phyloP scores from a whole-genome alignment of 176 grass and related monocot species.

The Eragrostis nindensis region DNA sequence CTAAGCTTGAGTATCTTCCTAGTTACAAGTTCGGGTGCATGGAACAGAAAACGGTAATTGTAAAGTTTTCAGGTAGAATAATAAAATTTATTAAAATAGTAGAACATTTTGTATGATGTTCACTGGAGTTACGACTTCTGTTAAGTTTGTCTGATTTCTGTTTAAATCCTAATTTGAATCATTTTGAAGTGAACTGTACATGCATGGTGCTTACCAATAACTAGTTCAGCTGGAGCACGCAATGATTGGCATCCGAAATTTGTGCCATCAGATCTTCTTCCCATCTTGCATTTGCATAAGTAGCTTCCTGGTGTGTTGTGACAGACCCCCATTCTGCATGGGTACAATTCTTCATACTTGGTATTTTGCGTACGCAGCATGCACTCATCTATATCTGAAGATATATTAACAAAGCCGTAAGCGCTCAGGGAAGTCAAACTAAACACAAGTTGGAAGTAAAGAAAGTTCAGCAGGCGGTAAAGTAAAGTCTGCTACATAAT shows the following conservation, averaged over 20 bases:
- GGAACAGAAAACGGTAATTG: background rate
- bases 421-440: background rate
- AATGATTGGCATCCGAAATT: conserved; percentile 27
- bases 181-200: background rate
- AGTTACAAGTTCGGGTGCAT: background rate
- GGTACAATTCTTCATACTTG: conserved; percentile 30
- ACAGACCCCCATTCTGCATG: conserved; percentile 26
- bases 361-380: background rate
- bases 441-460: background rate
- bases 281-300: conserved; percentile 39
- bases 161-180: background rate
- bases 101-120: background rate
- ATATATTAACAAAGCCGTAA: background rate
- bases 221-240: background rate
- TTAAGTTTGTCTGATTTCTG: background rate
- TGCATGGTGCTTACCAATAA: conserved; percentile 22
- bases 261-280: conserved; percentile 34
- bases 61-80: background rate
- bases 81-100: background rate
- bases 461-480: background rate
- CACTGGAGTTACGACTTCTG: background rate
- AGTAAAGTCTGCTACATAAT: background rate
- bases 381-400: conserved; percentile 43
- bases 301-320: conserved; percentile 39
- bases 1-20: background rate